Evolutionary conservation across 345 rosid genomes (phyloP), one percentile per base, ranked within the genome.

Genomic region (Euphorbia pulcherrima): DNA sequence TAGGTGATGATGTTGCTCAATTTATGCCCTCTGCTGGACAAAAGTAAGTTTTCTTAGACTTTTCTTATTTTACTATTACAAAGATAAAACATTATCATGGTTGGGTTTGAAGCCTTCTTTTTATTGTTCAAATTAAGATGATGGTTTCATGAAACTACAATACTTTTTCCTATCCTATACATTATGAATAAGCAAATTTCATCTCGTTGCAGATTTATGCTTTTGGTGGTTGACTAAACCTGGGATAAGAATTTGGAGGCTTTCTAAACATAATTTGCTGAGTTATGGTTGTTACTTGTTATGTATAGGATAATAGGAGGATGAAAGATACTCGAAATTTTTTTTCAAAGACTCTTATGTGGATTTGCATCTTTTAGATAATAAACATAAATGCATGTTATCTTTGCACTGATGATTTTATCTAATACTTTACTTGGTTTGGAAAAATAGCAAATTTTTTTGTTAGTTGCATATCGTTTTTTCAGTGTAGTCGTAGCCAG

Each of bases 1-100:
- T 76, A 74, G 82, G 76, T 70, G 85, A 85, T 62, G 92, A 86
- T 54, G 83, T 81, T 77, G 79, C 72, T 54, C 82, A 83, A 53
- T 87, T 79, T 82, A 69, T 81, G 80, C 89, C 88, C 20, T 77
- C 87, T 20, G 84, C 83, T 28, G 89, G 89, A 61, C 88, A 85
- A 70, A 88, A 75, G 97, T 91, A 83, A 50, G 84, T 68, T 51
- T n/a, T 53, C 54, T 73, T 16, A 12, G 26, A 9, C 35, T 67
- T 14, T 26, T 6, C 40, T 65, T 74, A 27, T 47, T 18, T 57
- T 50, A 9, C 14, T 1, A 8, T 41, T 28, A 41, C 41, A 54
- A 21, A 47, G 68, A 56, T 30, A 27, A n/a, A 7, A 9, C n/a
- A 18, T 37, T 24, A 13, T 46, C 6, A 44, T 18, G 28, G 6